Evolutionary conservation across 371 early-diverging fungal genomes (phyloP).

Genomic region (Rhizoclosmatium hyalinum): DNA sequence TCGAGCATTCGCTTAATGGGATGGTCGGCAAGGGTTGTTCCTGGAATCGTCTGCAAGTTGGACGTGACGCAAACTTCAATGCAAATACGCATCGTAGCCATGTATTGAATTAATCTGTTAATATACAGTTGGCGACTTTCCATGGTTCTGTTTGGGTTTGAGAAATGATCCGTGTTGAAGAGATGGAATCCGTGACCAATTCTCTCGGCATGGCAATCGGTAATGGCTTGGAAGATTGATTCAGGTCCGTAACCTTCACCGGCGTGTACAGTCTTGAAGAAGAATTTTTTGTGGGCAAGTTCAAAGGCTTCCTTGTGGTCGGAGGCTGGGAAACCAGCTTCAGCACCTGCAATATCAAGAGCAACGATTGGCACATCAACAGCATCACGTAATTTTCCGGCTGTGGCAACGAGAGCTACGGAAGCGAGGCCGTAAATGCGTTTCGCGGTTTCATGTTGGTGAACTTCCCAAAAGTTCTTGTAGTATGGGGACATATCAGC

Average conservation of each 20-base stretch:
- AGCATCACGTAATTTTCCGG: neutral
- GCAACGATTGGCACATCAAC: constrained; percentile 13
- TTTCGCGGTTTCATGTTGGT: constrained; percentile 10
- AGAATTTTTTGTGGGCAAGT: constrained; percentile 28
- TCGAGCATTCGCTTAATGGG: constrained; percentile 17
- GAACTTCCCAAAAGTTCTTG: constrained; percentile 26
- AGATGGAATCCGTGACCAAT: constrained; percentile 23
- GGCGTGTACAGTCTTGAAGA: constrained; percentile 28
- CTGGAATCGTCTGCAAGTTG: constrained; percentile 24
- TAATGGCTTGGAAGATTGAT: constrained; percentile 26
- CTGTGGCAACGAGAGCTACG: constrained; percentile 10
- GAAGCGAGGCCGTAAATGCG: constrained; percentile 24
- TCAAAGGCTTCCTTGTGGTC: constrained; percentile 23
- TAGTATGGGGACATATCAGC: constrained; percentile 15
- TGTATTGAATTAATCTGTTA: constrained; percentile 1
- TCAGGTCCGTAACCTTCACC: constrained; percentile 27
- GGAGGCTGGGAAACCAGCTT: constrained; percentile 2
- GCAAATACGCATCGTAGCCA: constrained; percentile 13
- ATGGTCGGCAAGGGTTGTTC: neutral
- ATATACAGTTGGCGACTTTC: constrained; percentile 13
- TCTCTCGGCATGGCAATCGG: constrained; percentile 25
- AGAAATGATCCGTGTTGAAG: constrained; percentile 16
- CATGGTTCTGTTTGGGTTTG: neutral
- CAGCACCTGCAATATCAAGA: constrained; percentile 24
- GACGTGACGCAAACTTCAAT: constrained; percentile 18